phyloP scores from a whole-genome alignment of 73 alveolate species.

The Paramecium tetraurelia region DNA sequence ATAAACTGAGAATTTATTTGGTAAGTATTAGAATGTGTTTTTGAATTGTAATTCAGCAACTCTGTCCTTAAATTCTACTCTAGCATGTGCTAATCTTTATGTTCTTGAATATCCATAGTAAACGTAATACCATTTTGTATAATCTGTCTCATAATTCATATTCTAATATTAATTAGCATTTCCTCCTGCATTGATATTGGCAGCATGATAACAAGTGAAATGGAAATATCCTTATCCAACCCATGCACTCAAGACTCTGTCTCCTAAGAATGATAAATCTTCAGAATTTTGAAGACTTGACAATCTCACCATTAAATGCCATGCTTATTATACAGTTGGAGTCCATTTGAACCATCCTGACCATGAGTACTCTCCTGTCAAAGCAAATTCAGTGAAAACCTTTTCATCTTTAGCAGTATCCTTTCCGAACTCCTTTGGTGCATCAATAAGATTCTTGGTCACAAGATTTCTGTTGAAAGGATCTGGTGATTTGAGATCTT shows the following conservation, averaged over 20 bases:
- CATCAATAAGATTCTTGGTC: neutral
- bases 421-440: neutral
- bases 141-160: neutral
- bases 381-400: neutral
- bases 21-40: neutral
- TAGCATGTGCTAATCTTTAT: neutral
- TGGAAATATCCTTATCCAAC: slow-evolving; percentile 13
- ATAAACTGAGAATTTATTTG: neutral
- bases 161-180: neutral
- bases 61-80: neutral
- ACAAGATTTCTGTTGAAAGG: neutral
- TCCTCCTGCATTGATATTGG: neutral
- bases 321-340: slow-evolving; percentile 5
- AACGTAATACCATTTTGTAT: slow-evolving; percentile 17
- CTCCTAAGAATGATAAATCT: slow-evolving; percentile 10
- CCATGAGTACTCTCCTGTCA: slow-evolving; percentile 41
- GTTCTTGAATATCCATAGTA: slow-evolving; percentile 27
- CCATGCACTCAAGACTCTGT: slow-evolving; percentile 32
- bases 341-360: slow-evolving; percentile 49
- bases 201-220: neutral
- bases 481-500: neutral
- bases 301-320: slow-evolving; percentile 47
- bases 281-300: neutral
- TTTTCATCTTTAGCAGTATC: neutral
- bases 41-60: neutral